Evolutionary conservation across 495 filamentous ascomycete species (phyloP).

Genomic region (Aspergillus diversus): DNA sequence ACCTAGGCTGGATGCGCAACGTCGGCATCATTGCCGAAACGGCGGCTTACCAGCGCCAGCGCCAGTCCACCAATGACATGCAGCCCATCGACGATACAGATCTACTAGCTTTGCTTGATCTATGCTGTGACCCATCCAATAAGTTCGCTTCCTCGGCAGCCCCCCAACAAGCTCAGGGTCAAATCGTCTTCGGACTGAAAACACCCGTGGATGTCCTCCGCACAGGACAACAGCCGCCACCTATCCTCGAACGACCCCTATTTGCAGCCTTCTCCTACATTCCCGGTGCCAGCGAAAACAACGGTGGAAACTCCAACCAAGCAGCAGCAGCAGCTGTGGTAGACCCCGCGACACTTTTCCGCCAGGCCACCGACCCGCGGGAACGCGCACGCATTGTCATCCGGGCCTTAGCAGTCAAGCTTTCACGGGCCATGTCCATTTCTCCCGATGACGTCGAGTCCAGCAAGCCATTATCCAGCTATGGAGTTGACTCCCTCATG

Average conservation of each 20-base stretch:
- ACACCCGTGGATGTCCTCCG: conserved; percentile 10
- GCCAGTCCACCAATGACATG: conserved; percentile 12
- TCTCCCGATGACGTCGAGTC: conserved; percentile 29
- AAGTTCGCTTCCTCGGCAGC: neutral
- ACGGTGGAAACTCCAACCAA: neutral
- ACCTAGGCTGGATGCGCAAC: conserved; percentile 36
- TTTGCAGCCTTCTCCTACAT: conserved; percentile 8
- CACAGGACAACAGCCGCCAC: neutral
- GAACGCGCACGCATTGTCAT: conserved; percentile 7
- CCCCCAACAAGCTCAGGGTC: neutral
- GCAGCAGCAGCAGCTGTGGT: neutral
- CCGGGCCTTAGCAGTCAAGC: conserved; percentile 12
- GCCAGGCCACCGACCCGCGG: neutral
- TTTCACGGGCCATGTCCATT: conserved; percentile 17
- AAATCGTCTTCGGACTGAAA: conserved; percentile 12
- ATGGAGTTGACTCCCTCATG: conserved; percentile 58
- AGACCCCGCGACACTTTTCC: conserved; percentile 3
- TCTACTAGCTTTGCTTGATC: conserved; percentile 37
- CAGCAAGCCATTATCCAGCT: conserved; percentile 27
- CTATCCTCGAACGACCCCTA: conserved; percentile 7
- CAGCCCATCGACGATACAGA: conserved; percentile 25
- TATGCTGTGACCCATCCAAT: conserved; percentile 31
- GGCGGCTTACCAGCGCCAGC: conserved; percentile 16
- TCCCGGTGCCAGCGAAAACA: neutral
- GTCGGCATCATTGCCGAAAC: conserved; percentile 36